These are phyloP conservation scores for Wickerhamomyces canadensis DNA, from an alignment of 805 yeast genomes.

Conservation along the genomic window DNA sequence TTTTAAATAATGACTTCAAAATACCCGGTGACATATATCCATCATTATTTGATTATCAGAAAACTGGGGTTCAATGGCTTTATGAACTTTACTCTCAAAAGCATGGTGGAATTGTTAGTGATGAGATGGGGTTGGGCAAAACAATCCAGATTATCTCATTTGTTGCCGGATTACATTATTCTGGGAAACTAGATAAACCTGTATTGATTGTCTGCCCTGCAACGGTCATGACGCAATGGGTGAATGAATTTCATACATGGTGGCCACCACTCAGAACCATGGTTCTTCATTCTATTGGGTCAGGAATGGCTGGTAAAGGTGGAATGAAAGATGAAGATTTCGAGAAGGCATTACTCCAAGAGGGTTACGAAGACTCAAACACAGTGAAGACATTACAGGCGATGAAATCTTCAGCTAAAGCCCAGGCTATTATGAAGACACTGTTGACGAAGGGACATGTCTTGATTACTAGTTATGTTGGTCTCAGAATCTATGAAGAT, in stretches of 20 bases:
- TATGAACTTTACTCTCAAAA: slow-evolving; percentile 88
- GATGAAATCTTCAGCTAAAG: slow-evolving; percentile 31
- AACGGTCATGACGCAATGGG: slow-evolving; percentile 95
- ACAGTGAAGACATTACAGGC: slow-evolving; percentile 21
- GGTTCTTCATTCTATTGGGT: slow-evolving; percentile 86
- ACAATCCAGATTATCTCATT: slow-evolving; percentile 91
- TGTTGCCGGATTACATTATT: slow-evolving; percentile 84
- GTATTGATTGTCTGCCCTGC: slow-evolving; percentile 92
- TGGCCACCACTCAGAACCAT: slow-evolving; percentile 93
- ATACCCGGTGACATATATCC: slow-evolving; percentile 92
- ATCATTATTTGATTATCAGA: slow-evolving; percentile 84
- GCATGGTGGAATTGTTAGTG: slow-evolving; percentile 94
- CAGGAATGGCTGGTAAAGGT: slow-evolving; percentile 56
- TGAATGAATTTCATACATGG: slow-evolving; percentile 93
- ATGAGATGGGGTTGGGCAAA: slow-evolving; percentile 97
- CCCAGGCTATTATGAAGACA: slow-evolving; percentile 45
- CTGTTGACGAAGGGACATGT: slow-evolving; percentile 73
- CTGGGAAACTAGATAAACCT: slow-evolving; percentile 69
- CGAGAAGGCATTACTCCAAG: slow-evolving; percentile 40
- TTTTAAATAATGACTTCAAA: slow-evolving; percentile 59
- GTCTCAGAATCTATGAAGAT: slow-evolving; percentile 63
- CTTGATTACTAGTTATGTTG: slow-evolving; percentile 87
- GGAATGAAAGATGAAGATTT: slow-evolving; percentile 40
- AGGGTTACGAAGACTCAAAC: slow-evolving; percentile 37
- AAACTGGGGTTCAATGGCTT: slow-evolving; percentile 96